These are phyloP conservation scores for Fusarium incarnatum DNA, from an alignment of 2,329 filamentous ascomycete genomes.

Conservation along the genomic window DNA sequence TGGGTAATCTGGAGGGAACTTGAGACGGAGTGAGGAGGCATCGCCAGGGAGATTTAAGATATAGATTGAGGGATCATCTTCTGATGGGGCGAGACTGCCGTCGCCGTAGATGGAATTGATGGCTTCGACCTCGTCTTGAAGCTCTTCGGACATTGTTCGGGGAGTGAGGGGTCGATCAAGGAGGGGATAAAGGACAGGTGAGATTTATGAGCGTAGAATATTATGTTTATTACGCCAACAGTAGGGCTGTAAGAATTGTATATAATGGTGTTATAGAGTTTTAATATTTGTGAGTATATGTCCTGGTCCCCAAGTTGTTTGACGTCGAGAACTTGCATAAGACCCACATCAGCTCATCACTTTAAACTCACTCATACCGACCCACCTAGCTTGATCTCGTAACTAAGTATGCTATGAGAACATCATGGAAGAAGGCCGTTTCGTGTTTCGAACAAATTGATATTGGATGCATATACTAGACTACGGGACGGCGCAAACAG, in stretches of 20 bases:
- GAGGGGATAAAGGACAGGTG: not conserved
- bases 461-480: slow-evolving; percentile 48
- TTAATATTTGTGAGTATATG: slow-evolving; percentile 5
- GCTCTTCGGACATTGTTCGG: slow-evolving; percentile 65
- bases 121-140: slow-evolving; percentile 80
- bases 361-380: slow-evolving; percentile 11
- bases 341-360: slow-evolving; percentile 38
- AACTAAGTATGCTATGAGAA: not conserved
- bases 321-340: slow-evolving; percentile 18
- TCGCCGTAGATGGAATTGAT: slow-evolving; percentile 87
- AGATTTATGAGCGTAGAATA: not conserved
- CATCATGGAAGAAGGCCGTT: not conserved
- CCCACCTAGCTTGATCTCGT: slow-evolving; percentile 16
- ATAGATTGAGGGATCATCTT: slow-evolving; percentile 57
- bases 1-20: slow-evolving; percentile 81
- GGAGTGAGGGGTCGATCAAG: slow-evolving; percentile 18
- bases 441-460: slow-evolving; percentile 40
- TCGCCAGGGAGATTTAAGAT: slow-evolving; percentile 75
- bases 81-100: slow-evolving; percentile 65
- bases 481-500: slow-evolving; percentile 45
- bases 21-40: slow-evolving; percentile 68
- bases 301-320: slow-evolving; percentile 9
- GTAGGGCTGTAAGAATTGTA: not conserved
- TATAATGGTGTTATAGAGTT: not conserved
- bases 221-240: not conserved